These are phyloP conservation scores for Lepiota venenata DNA, from an alignment of 768 basidiomycete genomes.

Conservation along the genomic window DNA sequence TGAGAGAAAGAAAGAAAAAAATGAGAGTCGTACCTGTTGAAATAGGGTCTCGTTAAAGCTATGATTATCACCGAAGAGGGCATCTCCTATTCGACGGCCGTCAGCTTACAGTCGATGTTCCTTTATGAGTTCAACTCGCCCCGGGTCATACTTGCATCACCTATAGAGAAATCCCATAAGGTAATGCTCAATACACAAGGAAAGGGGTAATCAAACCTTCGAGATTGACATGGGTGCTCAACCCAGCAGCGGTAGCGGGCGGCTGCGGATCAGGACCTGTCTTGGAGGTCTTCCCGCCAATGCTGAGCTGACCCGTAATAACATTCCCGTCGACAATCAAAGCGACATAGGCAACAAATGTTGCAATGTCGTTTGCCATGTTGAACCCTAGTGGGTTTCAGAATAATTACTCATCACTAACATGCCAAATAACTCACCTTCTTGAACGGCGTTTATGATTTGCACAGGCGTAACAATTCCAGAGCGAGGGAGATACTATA, in stretches of 20 bases:
- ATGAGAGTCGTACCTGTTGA: constrained; percentile 11
- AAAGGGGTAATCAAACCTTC: background rate
- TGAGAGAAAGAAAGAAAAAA: background rate
- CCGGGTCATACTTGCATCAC: constrained; percentile 14
- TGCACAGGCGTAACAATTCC: constrained; percentile 16
- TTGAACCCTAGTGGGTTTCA: constrained; percentile 12
- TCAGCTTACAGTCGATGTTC: too few species aligned
- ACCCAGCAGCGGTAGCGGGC: constrained; percentile 16
- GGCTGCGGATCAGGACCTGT: constrained; percentile 15
- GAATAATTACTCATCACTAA: background rate
- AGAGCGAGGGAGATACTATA: constrained; percentile 15
- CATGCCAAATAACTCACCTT: constrained; percentile 9
- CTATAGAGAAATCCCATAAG: background rate
- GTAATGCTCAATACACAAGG: too few species aligned
- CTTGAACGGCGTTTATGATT: constrained; percentile 15
- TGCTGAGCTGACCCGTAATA: constrained; percentile 14
- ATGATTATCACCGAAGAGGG: constrained; percentile 18
- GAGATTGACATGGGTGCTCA: constrained; percentile 17
- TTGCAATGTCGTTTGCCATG: constrained; percentile 14
- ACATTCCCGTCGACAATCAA: constrained; percentile 16
- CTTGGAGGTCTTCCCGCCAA: constrained; percentile 14
- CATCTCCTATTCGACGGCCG: constrained; percentile 9
- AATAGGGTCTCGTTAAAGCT: constrained; percentile 20
- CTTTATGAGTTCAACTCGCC: background rate
- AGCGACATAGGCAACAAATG: constrained; percentile 15